Conservation (phyloP, 768 basidiomycete genomes). For the Boletus fagicola region DNA sequence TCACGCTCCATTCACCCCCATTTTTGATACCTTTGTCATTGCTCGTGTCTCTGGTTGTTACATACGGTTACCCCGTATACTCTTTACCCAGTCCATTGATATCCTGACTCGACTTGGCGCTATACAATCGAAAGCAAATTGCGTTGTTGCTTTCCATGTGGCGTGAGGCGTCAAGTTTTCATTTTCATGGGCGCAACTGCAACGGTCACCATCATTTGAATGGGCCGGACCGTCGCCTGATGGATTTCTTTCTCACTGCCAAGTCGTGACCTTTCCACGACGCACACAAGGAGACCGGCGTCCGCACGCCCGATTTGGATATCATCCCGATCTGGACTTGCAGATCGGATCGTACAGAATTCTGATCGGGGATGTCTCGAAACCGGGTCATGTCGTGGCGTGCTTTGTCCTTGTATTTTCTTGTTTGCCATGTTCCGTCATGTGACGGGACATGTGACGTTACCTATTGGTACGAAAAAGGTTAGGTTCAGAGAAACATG, state of each 20-base stretch:
- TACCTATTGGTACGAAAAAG: conserved; percentile 11
- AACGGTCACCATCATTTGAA: conserved; percentile 11
- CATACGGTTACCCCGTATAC: conserved; percentile 41
- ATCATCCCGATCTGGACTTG: conserved; percentile 17
- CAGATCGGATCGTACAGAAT: conserved; percentile 35
- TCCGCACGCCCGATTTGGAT: conserved; percentile 20
- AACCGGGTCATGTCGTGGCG: conserved; percentile 14
- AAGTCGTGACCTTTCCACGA: conserved; percentile 1
- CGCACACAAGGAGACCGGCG: conserved; percentile 16
- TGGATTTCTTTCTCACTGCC: conserved; percentile 13
- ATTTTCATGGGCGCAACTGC: conserved; percentile 25
- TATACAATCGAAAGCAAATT: conserved; percentile 13
- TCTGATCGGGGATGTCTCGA: conserved; percentile 32
- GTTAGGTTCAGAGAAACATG: conserved; percentile 24
- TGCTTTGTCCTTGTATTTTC: conserved; percentile 20
- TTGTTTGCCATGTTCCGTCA: conserved; percentile 17
- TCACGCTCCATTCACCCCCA: conserved; percentile 33
- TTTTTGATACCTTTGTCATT: conserved; percentile 35
- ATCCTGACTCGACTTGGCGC: conserved; percentile 30
- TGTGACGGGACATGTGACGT: conserved; percentile 26
- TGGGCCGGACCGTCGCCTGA: conserved; percentile 10
- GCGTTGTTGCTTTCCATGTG: conserved; percentile 11
- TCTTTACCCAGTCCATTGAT: conserved; percentile 35
- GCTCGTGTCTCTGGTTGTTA: conserved; percentile 24
- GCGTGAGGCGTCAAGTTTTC: conserved; percentile 24